Percentiles rank a stretch among this genome's conserved stretches.
Conservation (phyloP, 345 rosid species). For the Noccaea caerulescens region DNA sequence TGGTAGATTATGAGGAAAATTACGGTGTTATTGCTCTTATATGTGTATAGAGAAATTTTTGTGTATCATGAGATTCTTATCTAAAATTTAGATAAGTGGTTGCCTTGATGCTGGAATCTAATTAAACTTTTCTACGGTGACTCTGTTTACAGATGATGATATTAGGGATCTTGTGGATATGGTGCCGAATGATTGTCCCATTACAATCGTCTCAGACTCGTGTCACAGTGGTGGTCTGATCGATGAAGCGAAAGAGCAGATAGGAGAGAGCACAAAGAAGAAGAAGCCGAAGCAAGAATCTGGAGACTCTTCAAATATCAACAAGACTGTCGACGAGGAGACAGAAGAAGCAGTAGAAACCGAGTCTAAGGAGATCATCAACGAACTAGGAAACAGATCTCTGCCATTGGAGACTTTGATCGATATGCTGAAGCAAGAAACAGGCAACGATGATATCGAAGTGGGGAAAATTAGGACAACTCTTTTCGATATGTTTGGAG, state of each 20-base stretch:
- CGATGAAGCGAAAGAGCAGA: constrained; percentile 90
- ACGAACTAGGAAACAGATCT: constrained; percentile 52
- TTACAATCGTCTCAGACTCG: constrained; percentile 85
- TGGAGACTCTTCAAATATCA: constrained; percentile 46
- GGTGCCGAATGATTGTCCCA: constrained; percentile 62
- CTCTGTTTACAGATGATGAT: constrained; percentile 72
- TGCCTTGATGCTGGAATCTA: not conserved
- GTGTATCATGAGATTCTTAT: not conserved
- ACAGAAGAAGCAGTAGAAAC: constrained; percentile 42
- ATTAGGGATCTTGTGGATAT: constrained; percentile 84
- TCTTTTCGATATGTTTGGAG: constrained; percentile 85
- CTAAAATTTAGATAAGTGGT: not conserved
- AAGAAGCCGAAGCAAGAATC: constrained; percentile 32
- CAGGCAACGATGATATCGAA: constrained; percentile 85
- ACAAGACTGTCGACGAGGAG: constrained; percentile 9
- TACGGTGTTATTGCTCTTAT: not conserved
- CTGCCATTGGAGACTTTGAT: constrained; percentile 77
- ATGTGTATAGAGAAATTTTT: not conserved
- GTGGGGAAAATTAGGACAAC: constrained; percentile 87
- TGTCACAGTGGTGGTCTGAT: constrained; percentile 95
- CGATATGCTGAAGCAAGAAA: constrained; percentile 81
- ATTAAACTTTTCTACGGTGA: not conserved
- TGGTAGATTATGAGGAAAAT: not conserved
- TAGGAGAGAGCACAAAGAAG: constrained; percentile 82
- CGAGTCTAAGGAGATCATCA: not conserved